Base-by-base conservation (phyloP, 2,329 filamentous ascomycete genomes). In the Diaporthe sp. region DNA sequence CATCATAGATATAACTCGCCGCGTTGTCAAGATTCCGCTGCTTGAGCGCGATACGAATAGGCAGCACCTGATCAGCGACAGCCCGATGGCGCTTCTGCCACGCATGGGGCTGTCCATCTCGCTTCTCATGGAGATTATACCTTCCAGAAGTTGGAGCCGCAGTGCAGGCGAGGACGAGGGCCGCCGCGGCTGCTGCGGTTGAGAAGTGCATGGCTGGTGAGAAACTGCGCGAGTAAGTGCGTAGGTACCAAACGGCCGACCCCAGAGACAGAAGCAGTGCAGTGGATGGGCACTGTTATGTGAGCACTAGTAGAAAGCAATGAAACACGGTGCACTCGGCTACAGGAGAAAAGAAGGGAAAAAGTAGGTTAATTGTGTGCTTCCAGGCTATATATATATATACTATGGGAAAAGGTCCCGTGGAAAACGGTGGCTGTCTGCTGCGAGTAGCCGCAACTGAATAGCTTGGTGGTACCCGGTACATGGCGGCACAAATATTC, bases 71-170 rank as follows among this genome's bases (percentile, higher is more conserved):
- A 34, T 75, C 74, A 13, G 71, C 62, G 15, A 28, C 44, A 9
- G 74, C 71, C 8, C 74, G 62, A 13, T 67, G 39, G 8, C 74
- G 62, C 57, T 71, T 75, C 34, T 75, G 71, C 74, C 74, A 75
- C 19, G 62, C 55, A 42, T 75, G 74, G 7, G 74, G 71, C 17
- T 19, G 57, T 1, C 74, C 71, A 17, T 69, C 74, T 49, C 71
- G 61, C 74, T 74, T 75, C 62, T 75, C 74, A n/a, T 75, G 74
- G 10, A 75, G 39, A 31, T 70, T 73, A 17, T 74, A 73, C 17
- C 46, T 70, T 37, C 71, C 61, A 31, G 74, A 51, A 19, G 74
- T 65, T 39, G 74, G 74, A 5, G 49, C 71, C 28, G 71, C 71
- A 6, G 71, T 69, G 53, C 71, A 75, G 1, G 39, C 55, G 46